phyloP scores from a whole-genome alignment of 2,329 filamentous ascomycete species.

The Triangularia verruculosa region DNA sequence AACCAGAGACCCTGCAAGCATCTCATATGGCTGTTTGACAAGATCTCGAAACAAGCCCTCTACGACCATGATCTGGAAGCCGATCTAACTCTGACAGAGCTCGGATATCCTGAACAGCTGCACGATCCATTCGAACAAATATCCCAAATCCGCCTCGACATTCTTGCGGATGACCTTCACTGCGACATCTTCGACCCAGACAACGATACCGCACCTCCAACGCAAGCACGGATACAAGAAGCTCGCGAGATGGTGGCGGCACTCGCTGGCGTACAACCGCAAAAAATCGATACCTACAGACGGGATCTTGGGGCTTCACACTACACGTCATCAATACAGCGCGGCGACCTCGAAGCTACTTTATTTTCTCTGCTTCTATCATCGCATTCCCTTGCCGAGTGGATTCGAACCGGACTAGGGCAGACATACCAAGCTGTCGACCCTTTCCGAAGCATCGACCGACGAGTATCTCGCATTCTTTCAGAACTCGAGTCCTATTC shows the following conservation, averaged over 20 bases:
- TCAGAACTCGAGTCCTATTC: slow-evolving; percentile 40
- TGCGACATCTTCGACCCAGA: slow-evolving; percentile 41
- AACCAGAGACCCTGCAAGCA: slow-evolving; percentile 44
- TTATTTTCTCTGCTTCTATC: slow-evolving; percentile 53
- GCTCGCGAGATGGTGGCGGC: slow-evolving; percentile 51
- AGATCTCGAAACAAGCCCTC: slow-evolving; percentile 47
- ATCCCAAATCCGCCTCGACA: slow-evolving; percentile 48
- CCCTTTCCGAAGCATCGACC: slow-evolving; percentile 47
- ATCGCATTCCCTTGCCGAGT: slow-evolving; percentile 54
- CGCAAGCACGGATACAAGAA: slow-evolving; percentile 42
- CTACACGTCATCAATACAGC: slow-evolving; percentile 25
- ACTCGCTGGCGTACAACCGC: slow-evolving; percentile 40
- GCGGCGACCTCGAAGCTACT: slow-evolving; percentile 48
- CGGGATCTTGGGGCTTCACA: slow-evolving; percentile 42
- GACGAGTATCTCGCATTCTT: slow-evolving; percentile 48
- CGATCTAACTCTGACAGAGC: slow-evolving; percentile 42
- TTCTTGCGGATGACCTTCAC: slow-evolving; percentile 52
- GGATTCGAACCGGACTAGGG: slow-evolving; percentile 47
- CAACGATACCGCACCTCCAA: slow-evolving; percentile 17
- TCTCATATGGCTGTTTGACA: slow-evolving; percentile 54
- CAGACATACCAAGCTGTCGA: slow-evolving; percentile 45
- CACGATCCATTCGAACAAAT: slow-evolving; percentile 49
- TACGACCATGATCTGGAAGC: slow-evolving; percentile 38
- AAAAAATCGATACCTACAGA: slow-evolving; percentile 40
- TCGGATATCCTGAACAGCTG: slow-evolving; percentile 46